Evolutionary conservation across 495 filamentous ascomycete genomes (phyloP), one percentile per base, ranked within the genome.

Genomic region (Hypoxylon trugodes): DNA sequence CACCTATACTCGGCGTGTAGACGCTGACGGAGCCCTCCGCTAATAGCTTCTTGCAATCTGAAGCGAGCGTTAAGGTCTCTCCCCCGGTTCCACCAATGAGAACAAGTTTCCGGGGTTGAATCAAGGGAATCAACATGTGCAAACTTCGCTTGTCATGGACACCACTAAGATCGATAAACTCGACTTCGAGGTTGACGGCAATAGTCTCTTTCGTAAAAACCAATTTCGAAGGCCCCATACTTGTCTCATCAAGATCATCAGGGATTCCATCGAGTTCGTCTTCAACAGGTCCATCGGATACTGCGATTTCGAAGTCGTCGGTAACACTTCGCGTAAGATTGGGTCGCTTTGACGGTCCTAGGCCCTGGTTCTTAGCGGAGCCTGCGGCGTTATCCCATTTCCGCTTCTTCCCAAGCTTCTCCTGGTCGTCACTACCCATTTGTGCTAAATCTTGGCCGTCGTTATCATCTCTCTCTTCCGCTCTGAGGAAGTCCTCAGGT

Each of bases 101-200:
- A 41, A 99, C 94, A 41, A 99, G 81, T 70, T 98, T 98, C 22
- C 93, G 87, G 1, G 95, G 95, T 61, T 93, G 88, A 61, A 99
- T 97, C 2, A 97, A 84, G 0, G 96, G 95, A 21, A 99, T 90
- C 25, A 99, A 80, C 90, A 96, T 97, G 73, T 90, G 90, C 41
- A 99, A 76, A 64, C 90, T 94, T 55, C 93, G 89, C 69, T 94
- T 91, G 69, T 97, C 94, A 73, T 97, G 94, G 35, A 98, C 79
- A 26, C 96, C 95, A 48, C 87, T 86, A 61, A 96, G 97, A 71
- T 99, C 95, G 18, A 98, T 87, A 73, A 90, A 94, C 10, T 90
- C 88, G 36, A 98, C 86, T 19, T 87, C 84, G 13, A 92, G 80
- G 54, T 90, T 84, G 56, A 95, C 79, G 7, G 79, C 77, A 24